Evolutionary conservation across 495 filamentous ascomycete genomes (phyloP), one percentile per base, ranked within the genome.

Genomic region (Trichoderma virens): DNA sequence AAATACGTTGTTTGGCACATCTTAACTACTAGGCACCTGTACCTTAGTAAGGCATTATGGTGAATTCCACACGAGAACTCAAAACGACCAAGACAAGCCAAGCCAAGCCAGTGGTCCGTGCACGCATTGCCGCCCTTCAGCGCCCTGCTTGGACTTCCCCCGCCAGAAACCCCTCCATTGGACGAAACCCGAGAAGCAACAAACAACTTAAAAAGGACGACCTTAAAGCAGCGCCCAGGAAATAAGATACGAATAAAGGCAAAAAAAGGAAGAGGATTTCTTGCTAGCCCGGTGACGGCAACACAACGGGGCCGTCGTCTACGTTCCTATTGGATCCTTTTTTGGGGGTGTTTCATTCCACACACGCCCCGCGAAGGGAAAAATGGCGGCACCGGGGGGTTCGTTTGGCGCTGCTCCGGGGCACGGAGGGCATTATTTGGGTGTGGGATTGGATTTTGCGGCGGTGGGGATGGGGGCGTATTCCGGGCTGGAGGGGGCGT

Each of bases 101-200:
- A 35, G 20, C 43, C 8, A 47, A 23, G 41, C 18, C n/a, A 23
- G 43, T 56, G 51, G 51, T 16, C 51, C 51, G 51, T 56, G 51
- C 51, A 56, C 51, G 51, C 51, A 16, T 56, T 56, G 51, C 51
- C 51, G 51, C 47, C 18, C 47, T 56, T 27, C 18, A 56, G 14
- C 23, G 7, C 47, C 27, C 43, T 6, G 51, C 27, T 13, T 56
- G n/a, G n/a, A 35, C 34, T 35, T 6, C 13, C 25, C 51, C 51
- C 51, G 51, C 51, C 51, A 28, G 3, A 30, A 27, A 23, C 51
- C 25, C 27, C 9, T n/a, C 23, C 30, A 35, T 35, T 35, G 34
- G 34, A 35, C 27, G 11, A 8, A 56, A 28, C 23, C 23, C 9
- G 13, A 30, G 25, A 30, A 28, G 51, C 7, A 28, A 16, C 25